Conservation (phyloP, 768 basidiomycete species). For the Auricularia sp. region DNA sequence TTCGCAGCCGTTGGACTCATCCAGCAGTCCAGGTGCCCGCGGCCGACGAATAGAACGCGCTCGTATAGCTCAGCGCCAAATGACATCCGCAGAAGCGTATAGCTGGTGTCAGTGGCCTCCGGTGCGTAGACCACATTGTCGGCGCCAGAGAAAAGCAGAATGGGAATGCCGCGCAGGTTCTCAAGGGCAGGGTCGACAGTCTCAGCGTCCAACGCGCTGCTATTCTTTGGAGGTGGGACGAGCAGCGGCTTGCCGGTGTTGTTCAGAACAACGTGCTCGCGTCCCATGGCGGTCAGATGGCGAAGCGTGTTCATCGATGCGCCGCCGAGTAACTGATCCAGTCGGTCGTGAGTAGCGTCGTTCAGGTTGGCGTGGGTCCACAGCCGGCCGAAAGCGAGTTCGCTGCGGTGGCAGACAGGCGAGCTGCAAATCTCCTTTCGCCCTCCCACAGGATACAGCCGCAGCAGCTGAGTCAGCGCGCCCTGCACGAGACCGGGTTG, state of each 20-base stretch:
- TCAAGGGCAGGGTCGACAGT: background rate
- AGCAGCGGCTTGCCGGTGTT: background rate
- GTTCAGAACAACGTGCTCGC: background rate
- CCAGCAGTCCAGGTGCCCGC: background rate
- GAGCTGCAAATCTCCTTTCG: conserved; percentile 2
- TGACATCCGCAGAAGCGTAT: background rate
- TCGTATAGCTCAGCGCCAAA: background rate
- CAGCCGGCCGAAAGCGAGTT: conserved; percentile 2
- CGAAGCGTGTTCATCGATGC: background rate
- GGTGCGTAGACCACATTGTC: conserved; percentile 2
- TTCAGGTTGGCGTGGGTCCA: conserved; percentile 3
- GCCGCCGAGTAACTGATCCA: conserved; percentile 3
- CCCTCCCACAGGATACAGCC: conserved; percentile 1
- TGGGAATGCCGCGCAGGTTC: background rate
- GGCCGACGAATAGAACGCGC: background rate
- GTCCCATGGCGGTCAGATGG: conserved; percentile 1
- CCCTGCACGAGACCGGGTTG: background rate
- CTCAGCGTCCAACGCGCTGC: background rate
- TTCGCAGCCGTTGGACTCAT: background rate
- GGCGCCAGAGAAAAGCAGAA: background rate
- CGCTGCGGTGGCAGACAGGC: background rate
- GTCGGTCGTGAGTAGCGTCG: conserved; percentile 1
- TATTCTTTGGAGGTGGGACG: background rate
- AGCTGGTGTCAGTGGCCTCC: background rate
- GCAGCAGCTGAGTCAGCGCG: background rate